Evolutionary conservation across 2,329 filamentous ascomycete species (phyloP).

Genomic region (Epichloe brachyelytri): DNA sequence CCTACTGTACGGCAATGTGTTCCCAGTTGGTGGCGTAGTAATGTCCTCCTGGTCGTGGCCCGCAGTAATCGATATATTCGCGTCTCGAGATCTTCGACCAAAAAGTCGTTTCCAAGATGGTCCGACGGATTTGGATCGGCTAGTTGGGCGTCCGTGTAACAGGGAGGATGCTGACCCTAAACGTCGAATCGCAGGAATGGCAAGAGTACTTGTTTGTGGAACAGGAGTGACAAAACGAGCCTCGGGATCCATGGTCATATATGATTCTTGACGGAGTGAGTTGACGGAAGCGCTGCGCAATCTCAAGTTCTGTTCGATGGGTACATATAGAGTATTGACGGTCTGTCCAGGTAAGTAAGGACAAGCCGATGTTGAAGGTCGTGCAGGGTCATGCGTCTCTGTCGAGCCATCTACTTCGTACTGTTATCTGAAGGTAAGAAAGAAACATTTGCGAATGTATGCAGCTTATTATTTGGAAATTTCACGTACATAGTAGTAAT

Average conservation of each 20-base stretch:
- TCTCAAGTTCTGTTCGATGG: slow-evolving; percentile 49
- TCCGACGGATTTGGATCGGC: slow-evolving; percentile 33
- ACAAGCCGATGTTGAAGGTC: slow-evolving; percentile 65
- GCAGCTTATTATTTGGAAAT: neutral
- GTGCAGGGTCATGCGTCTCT: slow-evolving; percentile 61
- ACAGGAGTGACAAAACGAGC: slow-evolving; percentile 64
- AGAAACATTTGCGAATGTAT: neutral
- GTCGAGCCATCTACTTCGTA: slow-evolving; percentile 71
- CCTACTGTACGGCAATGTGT: neutral
- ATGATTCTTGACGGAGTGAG: slow-evolving; percentile 43
- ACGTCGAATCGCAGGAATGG: slow-evolving; percentile 12
- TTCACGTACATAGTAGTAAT: slow-evolving; percentile 81
- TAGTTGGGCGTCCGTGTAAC: slow-evolving; percentile 26
- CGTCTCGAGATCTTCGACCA: slow-evolving; percentile 19
- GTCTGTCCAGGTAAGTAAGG: slow-evolving; percentile 79
- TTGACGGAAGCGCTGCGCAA: slow-evolving; percentile 53
- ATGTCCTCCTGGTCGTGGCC: neutral
- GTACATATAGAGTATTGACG: slow-evolving; percentile 75
- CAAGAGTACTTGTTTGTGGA: slow-evolving; percentile 31
- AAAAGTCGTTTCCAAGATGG: slow-evolving; percentile 41
- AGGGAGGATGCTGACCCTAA: slow-evolving; percentile 19
- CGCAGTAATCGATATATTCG: neutral
- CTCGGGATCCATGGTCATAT: slow-evolving; percentile 64
- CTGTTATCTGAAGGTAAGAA: slow-evolving; percentile 27
- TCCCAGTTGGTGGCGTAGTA: neutral